Conservation (phyloP, 495 filamentous ascomycete genomes). For the Articulospora tetracladia region DNA sequence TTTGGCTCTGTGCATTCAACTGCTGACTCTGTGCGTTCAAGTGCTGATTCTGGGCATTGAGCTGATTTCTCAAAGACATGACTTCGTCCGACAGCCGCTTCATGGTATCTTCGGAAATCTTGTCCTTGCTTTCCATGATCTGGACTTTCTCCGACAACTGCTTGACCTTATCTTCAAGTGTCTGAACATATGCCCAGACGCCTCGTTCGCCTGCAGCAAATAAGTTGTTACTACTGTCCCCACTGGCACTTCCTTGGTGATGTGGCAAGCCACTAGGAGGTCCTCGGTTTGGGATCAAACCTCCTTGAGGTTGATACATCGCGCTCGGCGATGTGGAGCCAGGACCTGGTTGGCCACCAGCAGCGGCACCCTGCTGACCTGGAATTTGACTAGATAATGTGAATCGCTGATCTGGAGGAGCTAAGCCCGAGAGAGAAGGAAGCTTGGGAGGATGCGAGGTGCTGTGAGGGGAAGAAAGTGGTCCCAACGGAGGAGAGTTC, state of each 20-base stretch:
- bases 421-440: constrained; percentile 37
- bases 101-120: constrained; percentile 35
- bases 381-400: constrained; percentile 37
- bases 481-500: constrained; percentile 34
- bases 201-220: constrained; percentile 38
- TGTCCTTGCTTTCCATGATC: constrained; percentile 36
- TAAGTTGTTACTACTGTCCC: constrained; percentile 38
- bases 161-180: constrained; percentile 44
- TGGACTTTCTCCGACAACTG: constrained; percentile 31
- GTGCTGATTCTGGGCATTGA: constrained; percentile 19
- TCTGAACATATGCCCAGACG: constrained; percentile 46
- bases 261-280: constrained; percentile 13
- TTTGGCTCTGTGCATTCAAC: background rate
- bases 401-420: constrained; percentile 44
- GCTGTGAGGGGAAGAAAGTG: constrained; percentile 35
- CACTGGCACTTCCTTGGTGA: constrained; percentile 29
- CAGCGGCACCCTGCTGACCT: constrained; percentile 17
- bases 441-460: constrained; percentile 32
- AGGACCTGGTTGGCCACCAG: constrained; percentile 19
- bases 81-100: constrained; percentile 34
- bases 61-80: constrained; percentile 29
- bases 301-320: constrained; percentile 17
- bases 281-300: constrained; percentile 10
- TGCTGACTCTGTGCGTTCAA: background rate
- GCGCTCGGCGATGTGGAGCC: constrained; percentile 14